Evolutionary conservation across 2,329 filamentous ascomycete species (phyloP).

Genomic region (Neopestalotiopsis sp.): DNA sequence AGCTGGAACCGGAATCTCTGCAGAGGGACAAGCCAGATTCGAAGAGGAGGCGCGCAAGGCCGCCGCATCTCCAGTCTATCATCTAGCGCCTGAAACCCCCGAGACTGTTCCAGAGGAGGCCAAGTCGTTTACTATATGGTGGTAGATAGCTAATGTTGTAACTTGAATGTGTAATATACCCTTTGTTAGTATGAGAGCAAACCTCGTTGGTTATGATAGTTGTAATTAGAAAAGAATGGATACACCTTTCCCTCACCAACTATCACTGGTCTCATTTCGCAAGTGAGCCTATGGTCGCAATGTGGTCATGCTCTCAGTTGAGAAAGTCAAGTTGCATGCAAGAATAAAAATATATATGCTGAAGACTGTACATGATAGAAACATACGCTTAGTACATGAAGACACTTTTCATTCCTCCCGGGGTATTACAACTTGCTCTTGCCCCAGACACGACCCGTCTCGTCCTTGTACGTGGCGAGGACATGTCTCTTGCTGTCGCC

Average conservation of each 20-base stretch:
- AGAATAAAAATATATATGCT: neutral
- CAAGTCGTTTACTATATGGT: neutral
- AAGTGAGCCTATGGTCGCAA: too few relatives aligned
- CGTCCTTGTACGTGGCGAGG: constrained; percentile 46
- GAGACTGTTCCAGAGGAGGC: neutral
- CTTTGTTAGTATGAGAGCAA: neutral
- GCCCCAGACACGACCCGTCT: constrained; percentile 37
- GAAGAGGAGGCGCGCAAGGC: neutral
- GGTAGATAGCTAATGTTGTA: neutral
- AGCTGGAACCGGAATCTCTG: neutral
- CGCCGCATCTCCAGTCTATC: neutral
- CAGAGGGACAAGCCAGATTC: neutral
- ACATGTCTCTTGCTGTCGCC: constrained; percentile 48
- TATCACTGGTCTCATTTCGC: too few relatives aligned
- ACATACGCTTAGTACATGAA: constrained; percentile 2
- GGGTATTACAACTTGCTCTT: constrained; percentile 33
- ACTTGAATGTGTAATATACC: neutral
- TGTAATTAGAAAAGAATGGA: neutral
- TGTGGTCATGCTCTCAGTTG: too few relatives aligned
- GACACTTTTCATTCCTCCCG: neutral
- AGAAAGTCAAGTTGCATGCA: neutral
- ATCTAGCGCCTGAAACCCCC: neutral
- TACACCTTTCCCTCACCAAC: too few relatives aligned
- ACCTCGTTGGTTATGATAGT: neutral
- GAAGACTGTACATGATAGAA: neutral